These are phyloP conservation scores for Stenogyne calaminthoides DNA, from an alignment of 305 asterid genomes.

Conservation along the genomic window DNA sequence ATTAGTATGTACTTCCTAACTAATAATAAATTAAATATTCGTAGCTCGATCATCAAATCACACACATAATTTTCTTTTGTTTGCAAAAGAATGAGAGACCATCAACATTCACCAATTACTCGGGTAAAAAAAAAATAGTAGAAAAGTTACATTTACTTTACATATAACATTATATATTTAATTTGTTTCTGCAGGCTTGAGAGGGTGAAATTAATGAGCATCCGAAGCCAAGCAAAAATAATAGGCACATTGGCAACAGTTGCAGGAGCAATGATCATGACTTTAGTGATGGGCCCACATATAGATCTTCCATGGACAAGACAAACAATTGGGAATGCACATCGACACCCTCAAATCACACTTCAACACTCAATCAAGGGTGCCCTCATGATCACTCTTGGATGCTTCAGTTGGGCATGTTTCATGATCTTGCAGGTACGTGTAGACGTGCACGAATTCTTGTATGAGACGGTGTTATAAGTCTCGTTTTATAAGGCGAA, in stretches of 20 bases:
- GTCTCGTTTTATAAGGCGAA: no score
- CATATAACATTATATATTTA: no score
- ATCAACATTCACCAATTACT: no score
- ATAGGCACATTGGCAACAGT: conserved; percentile 65
- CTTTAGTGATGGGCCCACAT: conserved; percentile 58
- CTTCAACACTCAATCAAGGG: conserved; percentile 84
- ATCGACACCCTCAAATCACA: conserved; percentile 45
- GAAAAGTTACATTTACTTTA: no score
- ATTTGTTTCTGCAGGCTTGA: conserved; percentile 55
- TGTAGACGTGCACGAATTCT: background rate
- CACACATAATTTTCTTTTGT: no score
- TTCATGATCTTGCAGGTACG: conserved; percentile 89
- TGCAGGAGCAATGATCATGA: conserved; percentile 86
- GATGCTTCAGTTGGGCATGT: conserved; percentile 85
- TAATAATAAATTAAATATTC: no score
- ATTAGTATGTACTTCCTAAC: no score
- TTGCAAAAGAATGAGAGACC: no score
- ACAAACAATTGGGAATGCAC: conserved; percentile 26
- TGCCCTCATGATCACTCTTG: conserved; percentile 71
- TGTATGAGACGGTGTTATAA: no score
- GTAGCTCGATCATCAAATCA: no score
- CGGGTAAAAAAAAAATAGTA: no score
- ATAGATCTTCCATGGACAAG: conserved; percentile 72
- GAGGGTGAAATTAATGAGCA: conserved; percentile 56
- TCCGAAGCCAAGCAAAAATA: conserved; percentile 70